Percentiles rank a stretch among this genome's conserved stretches.
phyloP scores from a whole-genome alignment of 768 basidiomycete genomes.

The Psilocybe sp. region DNA sequence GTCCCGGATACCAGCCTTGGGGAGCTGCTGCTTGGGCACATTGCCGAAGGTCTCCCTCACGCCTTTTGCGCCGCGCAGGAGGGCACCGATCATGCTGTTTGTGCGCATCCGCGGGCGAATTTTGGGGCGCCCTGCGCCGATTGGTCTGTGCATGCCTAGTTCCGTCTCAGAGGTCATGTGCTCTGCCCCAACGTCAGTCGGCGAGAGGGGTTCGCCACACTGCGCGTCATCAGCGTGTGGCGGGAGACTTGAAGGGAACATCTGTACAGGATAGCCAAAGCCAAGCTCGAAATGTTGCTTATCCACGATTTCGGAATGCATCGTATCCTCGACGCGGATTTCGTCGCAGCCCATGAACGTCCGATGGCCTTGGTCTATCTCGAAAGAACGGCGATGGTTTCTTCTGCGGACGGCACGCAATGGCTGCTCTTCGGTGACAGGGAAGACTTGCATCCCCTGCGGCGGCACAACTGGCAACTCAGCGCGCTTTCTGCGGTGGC shows the following conservation, averaged over 20 bases:
- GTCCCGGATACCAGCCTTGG: neutral
- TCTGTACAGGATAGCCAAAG: neutral
- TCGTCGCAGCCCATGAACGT: slow-evolving; percentile 23
- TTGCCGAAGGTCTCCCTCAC: slow-evolving; percentile 3
- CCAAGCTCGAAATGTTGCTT: slow-evolving; percentile 11
- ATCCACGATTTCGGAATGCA: neutral
- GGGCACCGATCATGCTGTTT: slow-evolving; percentile 30
- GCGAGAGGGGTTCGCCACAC: neutral
- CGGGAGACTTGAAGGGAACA: neutral
- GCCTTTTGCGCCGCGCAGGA: slow-evolving; percentile 14
- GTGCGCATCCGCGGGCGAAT: slow-evolving; percentile 30
- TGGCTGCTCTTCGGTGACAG: slow-evolving; percentile 35
- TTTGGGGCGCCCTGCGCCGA: slow-evolving; percentile 24
- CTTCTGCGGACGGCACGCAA: slow-evolving; percentile 6
- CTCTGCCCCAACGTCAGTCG: slow-evolving; percentile 20
- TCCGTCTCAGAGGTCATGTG: slow-evolving; percentile 13
- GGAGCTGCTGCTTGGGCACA: neutral
- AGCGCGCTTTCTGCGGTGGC: slow-evolving; percentile 12
- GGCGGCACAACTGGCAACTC: neutral
- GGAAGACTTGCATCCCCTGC: slow-evolving; percentile 27
- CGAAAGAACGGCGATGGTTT: slow-evolving; percentile 12
- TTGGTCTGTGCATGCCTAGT: too few relatives aligned
- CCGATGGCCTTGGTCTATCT: slow-evolving; percentile 4
- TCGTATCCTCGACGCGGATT: slow-evolving; percentile 10
- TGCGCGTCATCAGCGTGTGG: neutral